Percentiles rank a stretch among this genome's conserved stretches.
These are phyloP conservation scores for Juncus effusus DNA, from an alignment of 176 grass and related monocot genomes.

Conservation along the genomic window DNA sequence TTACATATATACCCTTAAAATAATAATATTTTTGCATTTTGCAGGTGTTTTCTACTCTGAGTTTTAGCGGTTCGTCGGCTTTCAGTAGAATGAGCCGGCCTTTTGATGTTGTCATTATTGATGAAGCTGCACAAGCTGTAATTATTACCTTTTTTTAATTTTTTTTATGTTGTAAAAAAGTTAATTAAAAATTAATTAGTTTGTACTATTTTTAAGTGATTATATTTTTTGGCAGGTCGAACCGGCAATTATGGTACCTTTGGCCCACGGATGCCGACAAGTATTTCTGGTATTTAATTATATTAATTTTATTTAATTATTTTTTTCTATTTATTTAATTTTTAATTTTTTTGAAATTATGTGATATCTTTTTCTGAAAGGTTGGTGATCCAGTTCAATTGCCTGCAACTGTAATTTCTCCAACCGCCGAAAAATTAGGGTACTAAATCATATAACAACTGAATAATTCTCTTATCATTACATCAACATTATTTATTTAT, in stretches of 20 bases:
- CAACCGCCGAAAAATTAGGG: constrained; percentile 74
- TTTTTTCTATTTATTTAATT: neutral
- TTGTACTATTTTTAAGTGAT: constrained; percentile 24
- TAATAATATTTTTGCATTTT: constrained; percentile 13
- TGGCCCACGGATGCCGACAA: constrained; percentile 94
- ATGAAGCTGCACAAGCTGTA: constrained; percentile 99
- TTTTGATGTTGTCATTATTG: constrained; percentile 99
- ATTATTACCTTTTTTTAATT: constrained; percentile 23
- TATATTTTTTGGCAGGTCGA: constrained; percentile 58
- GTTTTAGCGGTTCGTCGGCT: constrained; percentile 82
- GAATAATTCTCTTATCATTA: neutral
- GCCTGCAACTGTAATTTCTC: constrained; percentile 90
- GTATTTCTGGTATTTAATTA: constrained; percentile 72
- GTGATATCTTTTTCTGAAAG: constrained; percentile 29
- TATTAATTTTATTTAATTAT: constrained; percentile 13
- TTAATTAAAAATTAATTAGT: constrained; percentile 14
- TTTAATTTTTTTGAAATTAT: constrained; percentile 2
- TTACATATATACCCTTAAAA: constrained; percentile 2
- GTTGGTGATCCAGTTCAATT: constrained; percentile 95
- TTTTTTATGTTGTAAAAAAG: constrained; percentile 6
- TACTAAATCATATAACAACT: constrained; percentile 29
- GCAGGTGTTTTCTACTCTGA: constrained; percentile 97
- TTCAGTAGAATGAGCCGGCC: constrained; percentile 75
- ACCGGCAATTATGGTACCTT: constrained; percentile 74
- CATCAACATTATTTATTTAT: constrained; percentile 18